phyloP scores from a whole-genome alignment of 768 basidiomycete genomes.

The Leucocoprinus leucothites region DNA sequence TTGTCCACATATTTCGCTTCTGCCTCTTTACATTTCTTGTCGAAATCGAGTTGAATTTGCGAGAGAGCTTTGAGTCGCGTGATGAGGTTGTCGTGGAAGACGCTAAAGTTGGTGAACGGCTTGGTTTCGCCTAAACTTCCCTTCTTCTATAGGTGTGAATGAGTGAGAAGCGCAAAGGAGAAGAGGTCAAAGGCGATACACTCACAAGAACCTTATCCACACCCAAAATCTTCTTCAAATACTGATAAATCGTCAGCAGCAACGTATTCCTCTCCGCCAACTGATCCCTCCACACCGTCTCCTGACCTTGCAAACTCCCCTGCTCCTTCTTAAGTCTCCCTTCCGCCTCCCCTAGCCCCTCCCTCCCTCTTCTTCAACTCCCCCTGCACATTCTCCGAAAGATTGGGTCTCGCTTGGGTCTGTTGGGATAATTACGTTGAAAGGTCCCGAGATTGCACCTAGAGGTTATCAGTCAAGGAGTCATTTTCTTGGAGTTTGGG shows the following conservation, averaged over 20 bases:
- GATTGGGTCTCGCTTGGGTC: slow-evolving; percentile 81
- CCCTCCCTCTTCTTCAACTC: slow-evolving; percentile 63
- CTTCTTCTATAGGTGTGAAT: slow-evolving; percentile 53
- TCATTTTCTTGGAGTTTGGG: slow-evolving; percentile 66
- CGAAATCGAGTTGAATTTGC: slow-evolving; percentile 83
- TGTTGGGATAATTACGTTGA: slow-evolving; percentile 76
- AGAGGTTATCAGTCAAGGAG: no score
- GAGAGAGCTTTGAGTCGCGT: slow-evolving; percentile 80
- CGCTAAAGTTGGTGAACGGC: slow-evolving; percentile 89
- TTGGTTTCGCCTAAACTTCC: slow-evolving; percentile 78
- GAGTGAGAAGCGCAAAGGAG: slow-evolving; percentile 2
- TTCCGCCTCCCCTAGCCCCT: slow-evolving; percentile 80
- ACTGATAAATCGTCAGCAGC: slow-evolving; percentile 89
- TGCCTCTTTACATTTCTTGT: slow-evolving; percentile 76
- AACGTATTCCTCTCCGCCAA: slow-evolving; percentile 91
- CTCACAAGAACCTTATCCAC: slow-evolving; percentile 82
- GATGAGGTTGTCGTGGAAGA: slow-evolving; percentile 94
- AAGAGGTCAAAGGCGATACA: slow-evolving; percentile 16
- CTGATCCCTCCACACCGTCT: slow-evolving; percentile 87
- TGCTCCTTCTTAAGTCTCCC: slow-evolving; percentile 80
- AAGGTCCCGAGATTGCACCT: slow-evolving; percentile 80
- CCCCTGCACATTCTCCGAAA: slow-evolving; percentile 79
- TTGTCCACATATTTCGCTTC: slow-evolving; percentile 73
- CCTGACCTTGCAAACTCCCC: slow-evolving; percentile 62
- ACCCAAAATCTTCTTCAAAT: slow-evolving; percentile 90